Evolutionary conservation across 139 green algal species (phyloP), one percentile per base, ranked within the genome.

Genomic region (Micractinium conductrix): DNA sequence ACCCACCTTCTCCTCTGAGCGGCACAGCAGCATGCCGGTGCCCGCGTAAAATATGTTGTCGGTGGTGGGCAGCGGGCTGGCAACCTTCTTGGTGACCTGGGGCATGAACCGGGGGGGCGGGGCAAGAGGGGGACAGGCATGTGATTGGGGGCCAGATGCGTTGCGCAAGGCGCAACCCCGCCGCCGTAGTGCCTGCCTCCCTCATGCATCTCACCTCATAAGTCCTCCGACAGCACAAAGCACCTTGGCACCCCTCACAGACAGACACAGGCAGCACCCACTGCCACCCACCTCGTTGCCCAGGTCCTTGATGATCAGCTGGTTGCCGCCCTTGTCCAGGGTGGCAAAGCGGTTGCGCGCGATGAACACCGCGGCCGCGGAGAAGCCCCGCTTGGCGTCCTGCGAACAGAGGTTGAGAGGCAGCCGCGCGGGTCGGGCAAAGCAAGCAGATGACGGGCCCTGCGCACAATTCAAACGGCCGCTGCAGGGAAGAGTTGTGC

Each of bases 301-400:
- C 84, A 99, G 91, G 93, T 99, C 99, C 90, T 97, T 95, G 83
- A 99, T 96, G 87, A 98, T 91, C 74, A 98, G 93, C 43, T 91
- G 91, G 91, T 95, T 94, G 68, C 84, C 74, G 35, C 84, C 70
- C 85, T 95, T 96, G 93, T 99, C 97, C 85, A 99, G 93, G 76
- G 98, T 93, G 0, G 97, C 97, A 91, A 99, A 99, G 60, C 97
- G 91, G 91, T 99, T 99, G 85, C 97, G 94, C 8, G 97, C 97
- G 68, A 99, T 97, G 92, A 99, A 99, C 21, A 99, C 96, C 0
- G 97, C 96, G 0, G 90, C 95, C 0, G 84, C 84, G 79, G 95
- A 96, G 65, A 93, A 78, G 50, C 96, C 97, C 24, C 94, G 90
- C 90, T 96, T 96, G 38, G 91, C 87, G 80, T 99, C 96, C 91